Conservation (phyloP, 2,329 filamentous ascomycete species). For the Cordyceps tenuipes region DNA sequence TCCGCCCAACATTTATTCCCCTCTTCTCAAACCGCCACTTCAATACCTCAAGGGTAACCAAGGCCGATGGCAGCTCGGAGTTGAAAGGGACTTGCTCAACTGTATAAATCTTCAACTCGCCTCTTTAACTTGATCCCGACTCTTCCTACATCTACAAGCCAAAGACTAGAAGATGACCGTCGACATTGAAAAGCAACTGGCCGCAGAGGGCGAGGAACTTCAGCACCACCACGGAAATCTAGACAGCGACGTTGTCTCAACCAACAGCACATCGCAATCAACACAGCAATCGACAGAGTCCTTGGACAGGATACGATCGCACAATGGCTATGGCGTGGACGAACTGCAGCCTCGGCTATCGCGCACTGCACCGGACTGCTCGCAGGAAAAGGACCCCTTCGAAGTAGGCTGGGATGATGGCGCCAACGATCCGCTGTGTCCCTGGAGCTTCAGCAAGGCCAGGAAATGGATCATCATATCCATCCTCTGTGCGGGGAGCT, state of each 20-base stretch:
- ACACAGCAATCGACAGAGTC: constrained; percentile 14
- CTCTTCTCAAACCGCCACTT: not conserved
- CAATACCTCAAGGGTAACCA: not conserved
- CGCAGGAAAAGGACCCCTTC: constrained; percentile 39
- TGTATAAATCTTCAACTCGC: not conserved
- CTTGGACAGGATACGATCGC: constrained; percentile 27
- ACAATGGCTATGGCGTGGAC: constrained; percentile 37
- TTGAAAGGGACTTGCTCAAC: not conserved
- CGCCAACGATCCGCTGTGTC: constrained; percentile 64
- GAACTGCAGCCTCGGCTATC: constrained; percentile 18
- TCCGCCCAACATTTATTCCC: not conserved
- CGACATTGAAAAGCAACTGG: constrained; percentile 6
- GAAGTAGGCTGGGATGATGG: constrained; percentile 68
- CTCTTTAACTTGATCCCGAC: not conserved
- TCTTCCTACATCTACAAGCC: not conserved
- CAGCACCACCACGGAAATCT: not conserved
- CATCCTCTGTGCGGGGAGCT: constrained; percentile 63
- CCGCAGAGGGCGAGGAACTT: not conserved
- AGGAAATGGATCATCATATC: constrained; percentile 73
- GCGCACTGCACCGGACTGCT: not conserved
- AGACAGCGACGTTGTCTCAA: not conserved
- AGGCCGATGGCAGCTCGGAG: not conserved
- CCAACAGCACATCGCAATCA: constrained; percentile 1
- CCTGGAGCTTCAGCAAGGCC: constrained; percentile 55
- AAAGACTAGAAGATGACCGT: not conserved